Evolutionary conservation across 2,329 filamentous ascomycete genomes (phyloP), one percentile per base, ranked within the genome.

Genomic region (Hysterium pulicare): DNA sequence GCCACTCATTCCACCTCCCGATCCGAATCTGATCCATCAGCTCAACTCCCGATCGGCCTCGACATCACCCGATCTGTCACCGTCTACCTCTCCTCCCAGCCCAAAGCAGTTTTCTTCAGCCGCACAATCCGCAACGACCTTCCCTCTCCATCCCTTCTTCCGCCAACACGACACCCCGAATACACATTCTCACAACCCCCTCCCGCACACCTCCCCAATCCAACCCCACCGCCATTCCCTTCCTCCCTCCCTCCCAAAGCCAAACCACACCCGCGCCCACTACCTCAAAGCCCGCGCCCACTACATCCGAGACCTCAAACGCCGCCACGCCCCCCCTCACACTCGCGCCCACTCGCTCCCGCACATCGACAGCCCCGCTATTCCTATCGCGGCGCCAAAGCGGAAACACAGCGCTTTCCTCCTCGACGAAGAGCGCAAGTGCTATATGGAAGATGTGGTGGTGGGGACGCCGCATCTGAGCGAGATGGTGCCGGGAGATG

Each of bases 391-490:
- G 9, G 10, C 19, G 37, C 48, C 50, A 8, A 55, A 46, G 30
- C 51, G 55, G 10, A 58, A 58, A 30, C 51, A 48, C 15, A 47
- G 48, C 21, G 42, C 47, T 5, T 53, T 58, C 30, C 44, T 61
- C 4, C 43, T 54, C 23, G 52, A 56, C n/a, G 46, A 56, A 28
- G 55, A 59, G 30, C 23, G 44, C 16, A 47, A 52, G 30, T 50
- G 30, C 21, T 36, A 49, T 15, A 30, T 46, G 9, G 51, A 56
- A 33, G 54, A 51, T 23, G 41, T 41, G 21, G n/a, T n/a, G n/a
- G 49, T 43, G 11, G 56, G 53, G 5, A 61, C 56, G 5, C 49
- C 49, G 19, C 58, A 61, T 40, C 42, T 48, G 22, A 57, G 58
- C 41, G 52, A 57, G 35, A 22, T 56, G 24, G 41, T 47, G 5